Percentiles rank a stretch among this genome's conserved stretches.
These are phyloP conservation scores for Nigrospora oryzae DNA, from an alignment of 2,329 filamentous ascomycete species.

Conservation along the genomic window DNA sequence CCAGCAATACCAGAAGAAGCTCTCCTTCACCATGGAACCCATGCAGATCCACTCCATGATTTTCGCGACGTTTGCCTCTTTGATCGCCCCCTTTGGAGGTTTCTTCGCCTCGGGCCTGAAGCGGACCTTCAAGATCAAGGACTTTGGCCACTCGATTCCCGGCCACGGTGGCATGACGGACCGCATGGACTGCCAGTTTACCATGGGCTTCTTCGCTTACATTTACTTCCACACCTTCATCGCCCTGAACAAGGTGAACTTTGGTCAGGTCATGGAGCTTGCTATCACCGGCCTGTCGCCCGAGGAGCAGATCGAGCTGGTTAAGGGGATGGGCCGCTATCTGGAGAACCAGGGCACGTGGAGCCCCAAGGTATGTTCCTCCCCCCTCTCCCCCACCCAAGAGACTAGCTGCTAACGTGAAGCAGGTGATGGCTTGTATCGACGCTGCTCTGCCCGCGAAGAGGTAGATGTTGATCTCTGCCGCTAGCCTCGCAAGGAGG, in stretches of 20 bases:
- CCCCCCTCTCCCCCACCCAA: background rate
- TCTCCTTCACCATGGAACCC: slow-evolving; percentile 68
- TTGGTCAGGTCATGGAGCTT: slow-evolving; percentile 81
- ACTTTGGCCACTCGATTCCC: slow-evolving; percentile 96
- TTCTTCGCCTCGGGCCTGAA: slow-evolving; percentile 98
- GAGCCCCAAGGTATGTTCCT: slow-evolving; percentile 25
- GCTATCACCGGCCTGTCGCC: slow-evolving; percentile 81
- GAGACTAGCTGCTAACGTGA: background rate
- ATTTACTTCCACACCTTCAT: slow-evolving; percentile 99
- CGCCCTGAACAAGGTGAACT: slow-evolving; percentile 73
- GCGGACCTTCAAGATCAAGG: slow-evolving; percentile 99
- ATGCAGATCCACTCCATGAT: slow-evolving; percentile 91
- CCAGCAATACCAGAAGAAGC: slow-evolving; percentile 21
- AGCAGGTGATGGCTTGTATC: slow-evolving; percentile 1
- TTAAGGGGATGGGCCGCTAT: slow-evolving; percentile 56
- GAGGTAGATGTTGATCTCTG: background rate
- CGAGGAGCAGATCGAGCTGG: slow-evolving; percentile 82
- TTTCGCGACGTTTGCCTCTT: slow-evolving; percentile 86
- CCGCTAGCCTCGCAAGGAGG: background rate
- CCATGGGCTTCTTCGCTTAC: slow-evolving; percentile 98
- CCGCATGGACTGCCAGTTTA: slow-evolving; percentile 99
- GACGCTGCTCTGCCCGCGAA: background rate
- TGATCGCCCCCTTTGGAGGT: slow-evolving; percentile 94
- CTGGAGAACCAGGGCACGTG: slow-evolving; percentile 54
- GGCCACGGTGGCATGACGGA: slow-evolving; percentile 98